These are phyloP conservation scores for Pythium periplocum DNA, from an alignment of 352 stramenopile genomes.

Conservation along the genomic window DNA sequence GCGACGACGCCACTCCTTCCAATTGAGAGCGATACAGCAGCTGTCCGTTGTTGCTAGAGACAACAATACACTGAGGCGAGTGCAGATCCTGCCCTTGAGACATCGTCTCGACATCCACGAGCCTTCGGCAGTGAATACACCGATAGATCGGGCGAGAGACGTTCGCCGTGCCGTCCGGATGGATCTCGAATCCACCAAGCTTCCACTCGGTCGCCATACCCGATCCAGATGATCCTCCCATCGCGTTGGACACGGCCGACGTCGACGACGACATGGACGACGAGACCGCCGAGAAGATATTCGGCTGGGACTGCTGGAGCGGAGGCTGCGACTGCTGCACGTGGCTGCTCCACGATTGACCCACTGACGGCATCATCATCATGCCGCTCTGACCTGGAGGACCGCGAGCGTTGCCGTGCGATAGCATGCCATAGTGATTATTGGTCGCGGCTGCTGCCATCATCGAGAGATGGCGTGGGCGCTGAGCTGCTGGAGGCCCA, in stretches of 20 bases:
- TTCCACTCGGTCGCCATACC: constrained; percentile 56
- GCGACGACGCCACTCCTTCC: constrained; percentile 25
- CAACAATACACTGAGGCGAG: constrained; percentile 49
- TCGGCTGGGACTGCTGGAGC: too few relatives aligned
- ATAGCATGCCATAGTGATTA: constrained; percentile 11
- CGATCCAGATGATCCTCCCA: constrained; percentile 9
- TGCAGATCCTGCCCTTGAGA: constrained; percentile 52
- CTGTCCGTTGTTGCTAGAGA: constrained; percentile 14
- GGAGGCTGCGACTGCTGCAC: constrained; percentile 25
- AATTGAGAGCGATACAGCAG: constrained; percentile 45
- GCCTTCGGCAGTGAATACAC: constrained; percentile 54
- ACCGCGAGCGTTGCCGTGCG: constrained; percentile 12
- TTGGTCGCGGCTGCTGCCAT: constrained; percentile 5
- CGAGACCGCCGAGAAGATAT: constrained; percentile 2
- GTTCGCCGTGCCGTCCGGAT: constrained; percentile 62
- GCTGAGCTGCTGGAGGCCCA: constrained; percentile 7
- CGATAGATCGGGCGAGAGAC: constrained; percentile 70
- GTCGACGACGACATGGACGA: constrained; percentile 16
- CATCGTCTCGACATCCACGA: constrained; percentile 73
- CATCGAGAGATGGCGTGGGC: constrained; percentile 13
- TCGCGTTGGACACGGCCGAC: constrained; percentile 17
- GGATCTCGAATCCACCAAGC: constrained; percentile 75
- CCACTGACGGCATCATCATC: constrained; percentile 25
- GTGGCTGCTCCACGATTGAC: constrained; percentile 38
- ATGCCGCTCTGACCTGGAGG: constrained; percentile 10